These are phyloP conservation scores for Suillus subluteus DNA, from an alignment of 768 basidiomycete genomes.

Conservation along the genomic window DNA sequence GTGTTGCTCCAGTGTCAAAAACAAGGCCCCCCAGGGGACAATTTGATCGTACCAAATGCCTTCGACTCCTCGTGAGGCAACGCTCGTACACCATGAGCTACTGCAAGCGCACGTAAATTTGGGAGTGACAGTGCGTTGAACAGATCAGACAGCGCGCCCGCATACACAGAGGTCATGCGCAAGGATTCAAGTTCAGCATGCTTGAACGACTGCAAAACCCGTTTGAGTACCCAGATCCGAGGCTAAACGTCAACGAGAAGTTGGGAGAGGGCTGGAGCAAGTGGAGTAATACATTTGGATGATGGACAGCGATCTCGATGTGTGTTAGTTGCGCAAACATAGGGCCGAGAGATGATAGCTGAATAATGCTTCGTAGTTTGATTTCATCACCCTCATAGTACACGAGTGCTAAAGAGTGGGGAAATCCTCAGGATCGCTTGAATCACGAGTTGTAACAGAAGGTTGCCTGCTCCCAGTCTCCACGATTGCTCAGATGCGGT, in stretches of 20 bases:
- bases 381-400: neutral
- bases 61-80: conserved; percentile 24
- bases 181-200: too few relatives aligned
- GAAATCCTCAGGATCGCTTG: conserved; percentile 20
- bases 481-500: conserved; percentile 30
- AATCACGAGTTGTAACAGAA: conserved; percentile 18
- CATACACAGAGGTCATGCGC: too few relatives aligned
- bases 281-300: neutral
- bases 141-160: too few relatives aligned
- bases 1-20: too few relatives aligned
- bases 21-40: conserved; percentile 25
- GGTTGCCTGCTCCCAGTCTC: conserved; percentile 14
- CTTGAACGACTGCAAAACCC: too few relatives aligned
- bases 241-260: neutral
- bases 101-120: conserved; percentile 14
- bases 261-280: conserved; percentile 22
- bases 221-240: neutral
- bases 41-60: conserved; percentile 21
- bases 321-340: conserved; percentile 22
- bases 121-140: conserved; percentile 8
- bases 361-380: conserved; percentile 10
- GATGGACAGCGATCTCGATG: conserved; percentile 9
- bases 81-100: conserved; percentile 13
- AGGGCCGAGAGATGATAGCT: conserved; percentile 20
- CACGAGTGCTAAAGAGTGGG: conserved; percentile 23